These are phyloP conservation scores for Wallacemonas sp. DNA, from an alignment of 208 protist species.

Conservation along the genomic window DNA sequence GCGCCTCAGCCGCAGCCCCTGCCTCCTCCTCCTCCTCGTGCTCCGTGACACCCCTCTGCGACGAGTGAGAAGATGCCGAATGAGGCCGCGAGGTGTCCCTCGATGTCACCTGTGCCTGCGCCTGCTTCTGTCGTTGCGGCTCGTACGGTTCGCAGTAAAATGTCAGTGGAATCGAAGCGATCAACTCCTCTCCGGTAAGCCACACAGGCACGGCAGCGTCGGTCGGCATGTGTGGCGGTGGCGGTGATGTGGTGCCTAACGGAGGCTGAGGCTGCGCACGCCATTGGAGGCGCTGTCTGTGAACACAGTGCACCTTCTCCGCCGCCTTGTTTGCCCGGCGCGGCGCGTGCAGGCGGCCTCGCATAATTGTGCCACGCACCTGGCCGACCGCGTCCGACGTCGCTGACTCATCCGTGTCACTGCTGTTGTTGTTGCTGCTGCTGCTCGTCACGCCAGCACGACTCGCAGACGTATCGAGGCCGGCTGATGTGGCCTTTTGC, in stretches of 20 bases:
- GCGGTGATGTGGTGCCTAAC: too few species aligned
- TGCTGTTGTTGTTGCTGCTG: too few species aligned
- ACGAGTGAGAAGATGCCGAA: too few species aligned
- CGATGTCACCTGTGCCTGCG: too few species aligned
- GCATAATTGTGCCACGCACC: not conserved
- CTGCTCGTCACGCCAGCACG: too few species aligned
- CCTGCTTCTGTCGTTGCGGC: not conserved
- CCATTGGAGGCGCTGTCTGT: slow-evolving; percentile 33
- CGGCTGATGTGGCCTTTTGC: too few species aligned
- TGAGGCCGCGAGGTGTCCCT: too few species aligned
- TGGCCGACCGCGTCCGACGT: too few species aligned
- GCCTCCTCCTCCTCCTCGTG: not conserved
- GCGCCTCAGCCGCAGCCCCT: not conserved
- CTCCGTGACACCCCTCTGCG: too few species aligned
- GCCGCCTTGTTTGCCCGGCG: slow-evolving; percentile 8
- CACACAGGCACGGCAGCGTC: not conserved
- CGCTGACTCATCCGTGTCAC: too few species aligned
- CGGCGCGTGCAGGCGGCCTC: not conserved
- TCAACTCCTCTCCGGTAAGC: slow-evolving; percentile 17
- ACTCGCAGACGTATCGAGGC: too few species aligned
- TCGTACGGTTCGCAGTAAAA: not conserved
- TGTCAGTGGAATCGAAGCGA: slow-evolving; percentile 16
- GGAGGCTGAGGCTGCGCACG: too few species aligned
- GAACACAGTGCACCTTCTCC: slow-evolving; percentile 19
- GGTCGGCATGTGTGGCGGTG: not conserved